phyloP scores from a whole-genome alignment of 179 eudicot genomes.

The Heliamphora pulchella region DNA sequence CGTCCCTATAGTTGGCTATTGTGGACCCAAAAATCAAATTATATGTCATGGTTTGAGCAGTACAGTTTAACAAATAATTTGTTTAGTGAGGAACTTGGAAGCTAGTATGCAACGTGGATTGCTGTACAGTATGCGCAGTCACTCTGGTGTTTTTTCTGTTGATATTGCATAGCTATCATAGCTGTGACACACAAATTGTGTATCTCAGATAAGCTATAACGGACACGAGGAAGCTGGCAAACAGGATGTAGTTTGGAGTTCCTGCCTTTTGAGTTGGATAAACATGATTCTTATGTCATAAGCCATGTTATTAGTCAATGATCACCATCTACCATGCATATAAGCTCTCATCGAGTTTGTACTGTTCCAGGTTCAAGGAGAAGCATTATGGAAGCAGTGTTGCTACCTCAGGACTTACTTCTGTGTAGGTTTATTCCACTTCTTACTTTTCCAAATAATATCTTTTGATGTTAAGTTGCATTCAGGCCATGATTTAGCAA shows the following conservation, averaged over 20 bases:
- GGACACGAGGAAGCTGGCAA: slow-evolving; percentile 90
- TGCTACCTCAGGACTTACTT: slow-evolving; percentile 84
- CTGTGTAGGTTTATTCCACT: slow-evolving; percentile 66
- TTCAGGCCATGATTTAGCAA: not conserved
- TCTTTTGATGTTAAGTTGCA: not conserved
- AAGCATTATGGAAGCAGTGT: slow-evolving; percentile 73
- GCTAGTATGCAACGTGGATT: not conserved
- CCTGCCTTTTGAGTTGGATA: slow-evolving; percentile 26
- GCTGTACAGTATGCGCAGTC: too few species aligned
- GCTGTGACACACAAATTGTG: not conserved
- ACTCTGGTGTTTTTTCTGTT: not conserved
- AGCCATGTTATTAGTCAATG: not conserved
- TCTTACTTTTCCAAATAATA: not conserved
- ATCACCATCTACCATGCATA: not conserved
- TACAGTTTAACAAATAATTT: not conserved
- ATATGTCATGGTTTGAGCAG: not conserved
- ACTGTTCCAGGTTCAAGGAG: slow-evolving; percentile 67
- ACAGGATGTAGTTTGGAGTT: slow-evolving; percentile 87
- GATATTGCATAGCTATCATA: not conserved
- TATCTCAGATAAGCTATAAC: slow-evolving; percentile 75
- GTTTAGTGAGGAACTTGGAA: not conserved
- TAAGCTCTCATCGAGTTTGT: slow-evolving; percentile 12
- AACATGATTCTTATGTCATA: not conserved
- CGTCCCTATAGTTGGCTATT: not conserved
- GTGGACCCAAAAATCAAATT: not conserved